Conservation (phyloP, 768 basidiomycete genomes). For the Rhizopogon salebrosus region DNA sequence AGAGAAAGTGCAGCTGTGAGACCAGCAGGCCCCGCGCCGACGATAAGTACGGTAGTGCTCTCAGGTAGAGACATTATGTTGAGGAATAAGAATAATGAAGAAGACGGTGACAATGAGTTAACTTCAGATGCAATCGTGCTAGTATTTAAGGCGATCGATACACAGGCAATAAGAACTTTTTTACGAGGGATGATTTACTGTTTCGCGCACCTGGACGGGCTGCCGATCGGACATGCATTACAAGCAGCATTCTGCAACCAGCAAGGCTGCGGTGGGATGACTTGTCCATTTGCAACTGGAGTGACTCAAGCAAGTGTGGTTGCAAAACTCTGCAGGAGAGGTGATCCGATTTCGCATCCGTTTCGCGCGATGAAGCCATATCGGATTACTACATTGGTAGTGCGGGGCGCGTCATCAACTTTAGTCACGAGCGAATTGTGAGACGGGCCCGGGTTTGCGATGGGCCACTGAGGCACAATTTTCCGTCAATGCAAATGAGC, state of each 20-base stretch:
- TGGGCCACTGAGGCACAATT: no score
- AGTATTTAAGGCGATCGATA: neutral
- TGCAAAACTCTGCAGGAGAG: no score
- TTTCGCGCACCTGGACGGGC: neutral
- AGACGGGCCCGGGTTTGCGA: no score
- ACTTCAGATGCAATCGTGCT: neutral
- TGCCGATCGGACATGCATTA: neutral
- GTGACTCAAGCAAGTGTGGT: neutral
- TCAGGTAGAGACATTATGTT: neutral
- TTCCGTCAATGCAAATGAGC: no score
- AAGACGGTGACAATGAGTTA: neutral
- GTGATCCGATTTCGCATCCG: neutral
- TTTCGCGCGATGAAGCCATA: neutral
- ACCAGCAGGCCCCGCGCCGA: constrained; percentile 49
- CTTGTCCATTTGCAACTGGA: neutral
- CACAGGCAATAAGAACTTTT: neutral
- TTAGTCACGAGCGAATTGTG: no score
- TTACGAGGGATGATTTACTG: neutral
- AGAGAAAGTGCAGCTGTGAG: constrained; percentile 45
- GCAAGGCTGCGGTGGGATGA: neutral
- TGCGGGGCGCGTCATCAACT: neutral
- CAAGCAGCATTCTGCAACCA: neutral
- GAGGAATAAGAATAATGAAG: neutral
- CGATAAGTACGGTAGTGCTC: constrained; percentile 39
- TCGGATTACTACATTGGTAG: neutral